Conservation (phyloP, 495 filamentous ascomycete species). For the Aspergillus egyptiacus region DNA sequence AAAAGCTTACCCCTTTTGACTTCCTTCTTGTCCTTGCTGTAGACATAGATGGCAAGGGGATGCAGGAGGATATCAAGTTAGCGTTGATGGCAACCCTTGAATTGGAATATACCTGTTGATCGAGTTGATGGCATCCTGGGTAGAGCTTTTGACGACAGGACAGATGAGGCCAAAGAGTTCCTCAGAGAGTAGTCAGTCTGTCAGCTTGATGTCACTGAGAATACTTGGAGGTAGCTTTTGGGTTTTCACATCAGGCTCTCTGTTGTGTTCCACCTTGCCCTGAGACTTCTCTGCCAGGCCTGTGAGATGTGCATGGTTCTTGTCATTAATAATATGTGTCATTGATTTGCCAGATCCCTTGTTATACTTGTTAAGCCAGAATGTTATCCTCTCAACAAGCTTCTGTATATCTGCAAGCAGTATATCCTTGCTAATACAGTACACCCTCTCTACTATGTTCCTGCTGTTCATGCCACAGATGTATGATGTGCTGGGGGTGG, state of each 20-base stretch:
- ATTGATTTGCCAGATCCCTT: constrained; percentile 42
- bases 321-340: constrained; percentile 68
- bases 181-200: constrained; percentile 59
- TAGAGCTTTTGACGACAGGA: constrained; percentile 46
- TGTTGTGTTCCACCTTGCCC: constrained; percentile 72
- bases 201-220: constrained; percentile 53
- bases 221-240: constrained; percentile 54
- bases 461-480: too few species aligned
- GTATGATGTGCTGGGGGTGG: too few species aligned
- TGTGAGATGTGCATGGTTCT: constrained; percentile 72
- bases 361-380: constrained; percentile 61
- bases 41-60: constrained; percentile 10
- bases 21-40: constrained; percentile 8
- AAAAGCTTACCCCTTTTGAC: background rate
- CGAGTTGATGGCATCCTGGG: constrained; percentile 14
- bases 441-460: too few species aligned
- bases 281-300: constrained; percentile 63
- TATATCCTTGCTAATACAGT: too few species aligned
- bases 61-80: background rate
- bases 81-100: too few species aligned
- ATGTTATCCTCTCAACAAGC: constrained; percentile 62
- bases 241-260: constrained; percentile 57
- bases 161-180: constrained; percentile 86
- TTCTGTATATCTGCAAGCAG: too few species aligned
- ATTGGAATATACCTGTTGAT: constrained; percentile 13